Base-by-base conservation (phyloP, 805 yeast genomes). In the Isabelozyma gotoi region DNA sequence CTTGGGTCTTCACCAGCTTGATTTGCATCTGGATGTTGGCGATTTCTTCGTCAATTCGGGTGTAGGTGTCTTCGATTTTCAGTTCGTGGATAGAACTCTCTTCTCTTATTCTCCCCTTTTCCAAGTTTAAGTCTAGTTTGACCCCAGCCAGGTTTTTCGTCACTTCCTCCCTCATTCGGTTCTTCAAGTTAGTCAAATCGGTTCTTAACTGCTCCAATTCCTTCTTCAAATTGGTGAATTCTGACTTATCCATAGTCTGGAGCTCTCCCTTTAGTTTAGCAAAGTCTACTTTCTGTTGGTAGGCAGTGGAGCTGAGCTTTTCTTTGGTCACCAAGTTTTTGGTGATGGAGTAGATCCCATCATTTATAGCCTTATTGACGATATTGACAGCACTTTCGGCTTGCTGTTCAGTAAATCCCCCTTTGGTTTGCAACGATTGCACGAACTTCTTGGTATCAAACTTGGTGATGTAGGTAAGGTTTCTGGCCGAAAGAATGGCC, bases 271-370 rank as follows among this genome's bases (percentile, higher is more conserved):
- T 85, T 47, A 94, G 76, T 59, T 92, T 92, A 32, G 97, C 94
- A 74, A 94, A 92, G 60, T 94, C 98, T 24, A 94, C 97, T 55
- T 92, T 88, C 57, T 94, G 98, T 61, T 92, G 96, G 63, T 94
- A 94, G 3, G 96, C 85, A 58, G 90, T 78, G 51, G 90, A 82
- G 21, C 88, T 82, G 36, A 92, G 75, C 36, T 84, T 82, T 53
- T 90, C 97, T 53, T 89, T 84, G 19, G 90, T 81, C n/a, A 92
- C 96, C 44, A 92, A 68, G 56, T 85, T 85, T 32, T 83, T 74
- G 7, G 91, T 82, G 19, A 89, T 82, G 43, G 85, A 80, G 17
- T 77, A 76, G 21, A 90, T 81, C 4, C 96, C 94, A 49, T 88
- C 94, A 54, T 83, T 82, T 20, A 92, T 77, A 0, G 96, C 89